These are phyloP conservation scores for Tylopilus vinaceipallidus DNA, from an alignment of 768 basidiomycete genomes.

Conservation along the genomic window DNA sequence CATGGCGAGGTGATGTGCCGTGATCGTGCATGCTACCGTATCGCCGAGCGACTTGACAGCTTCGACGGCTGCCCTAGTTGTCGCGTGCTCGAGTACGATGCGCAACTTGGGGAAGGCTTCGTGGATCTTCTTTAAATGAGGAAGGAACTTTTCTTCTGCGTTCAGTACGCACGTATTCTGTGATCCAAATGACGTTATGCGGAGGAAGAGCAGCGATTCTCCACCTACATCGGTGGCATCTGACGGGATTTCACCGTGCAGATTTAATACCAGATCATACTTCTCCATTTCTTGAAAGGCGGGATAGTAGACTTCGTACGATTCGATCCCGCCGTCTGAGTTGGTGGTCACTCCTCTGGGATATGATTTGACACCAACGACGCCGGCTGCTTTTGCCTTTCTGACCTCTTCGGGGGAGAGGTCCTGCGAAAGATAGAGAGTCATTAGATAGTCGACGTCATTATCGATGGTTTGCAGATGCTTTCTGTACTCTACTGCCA, in stretches of 20 bases:
- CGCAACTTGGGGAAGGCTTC: constrained; percentile 81
- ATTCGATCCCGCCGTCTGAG: constrained; percentile 94
- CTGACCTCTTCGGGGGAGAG: constrained; percentile 88
- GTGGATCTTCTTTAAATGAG: constrained; percentile 82
- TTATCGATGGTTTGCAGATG: constrained; percentile 74
- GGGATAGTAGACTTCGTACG: constrained; percentile 90
- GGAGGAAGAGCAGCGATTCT: neutral
- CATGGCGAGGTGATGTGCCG: constrained; percentile 90
- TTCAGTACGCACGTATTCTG: constrained; percentile 92
- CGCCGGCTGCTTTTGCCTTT: constrained; percentile 82
- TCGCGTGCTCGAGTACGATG: constrained; percentile 97
- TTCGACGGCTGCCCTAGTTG: constrained; percentile 87
- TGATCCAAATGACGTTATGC: neutral
- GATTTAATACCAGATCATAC: constrained; percentile 89
- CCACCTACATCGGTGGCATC: constrained; percentile 54
- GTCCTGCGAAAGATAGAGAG: constrained; percentile 89
- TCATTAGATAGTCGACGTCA: constrained; percentile 87
- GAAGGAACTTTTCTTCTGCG: constrained; percentile 86
- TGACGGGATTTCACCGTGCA: constrained; percentile 98
- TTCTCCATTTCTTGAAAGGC: constrained; percentile 94
- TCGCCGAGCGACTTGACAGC: constrained; percentile 72
- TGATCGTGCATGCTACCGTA: constrained; percentile 95
- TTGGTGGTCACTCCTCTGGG: constrained; percentile 98
- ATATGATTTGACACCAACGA: constrained; percentile 93
- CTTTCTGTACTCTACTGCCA: constrained; percentile 78